Evolutionary conservation across 2,329 filamentous ascomycete species (phyloP).

Genomic region (Pseudocercospora crystallina): DNA sequence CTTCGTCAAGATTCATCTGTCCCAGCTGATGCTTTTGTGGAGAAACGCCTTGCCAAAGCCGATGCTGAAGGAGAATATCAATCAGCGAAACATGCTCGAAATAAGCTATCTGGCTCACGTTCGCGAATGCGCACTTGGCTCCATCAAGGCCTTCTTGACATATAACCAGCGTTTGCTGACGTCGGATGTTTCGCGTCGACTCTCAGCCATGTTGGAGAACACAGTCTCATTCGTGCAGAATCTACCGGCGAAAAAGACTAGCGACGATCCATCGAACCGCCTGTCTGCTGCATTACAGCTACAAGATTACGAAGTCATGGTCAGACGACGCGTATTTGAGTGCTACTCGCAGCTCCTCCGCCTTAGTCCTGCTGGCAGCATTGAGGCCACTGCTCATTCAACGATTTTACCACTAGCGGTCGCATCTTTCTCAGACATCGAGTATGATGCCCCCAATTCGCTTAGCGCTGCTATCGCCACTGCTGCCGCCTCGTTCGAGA

Average conservation of each 20-base stretch:
- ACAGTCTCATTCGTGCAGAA: slow-evolving; percentile 86
- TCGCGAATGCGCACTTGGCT: slow-evolving; percentile 87
- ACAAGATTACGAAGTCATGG: slow-evolving; percentile 88
- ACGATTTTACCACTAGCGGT: slow-evolving; percentile 88
- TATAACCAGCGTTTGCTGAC: slow-evolving; percentile 91
- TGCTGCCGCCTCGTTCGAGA: slow-evolving; percentile 85
- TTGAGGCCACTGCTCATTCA: slow-evolving; percentile 83
- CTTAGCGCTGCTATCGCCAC: slow-evolving; percentile 89
- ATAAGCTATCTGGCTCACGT: slow-evolving; percentile 93
- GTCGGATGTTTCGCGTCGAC: slow-evolving; percentile 87
- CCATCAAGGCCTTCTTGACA: slow-evolving; percentile 86
- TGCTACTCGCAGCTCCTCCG: slow-evolving; percentile 92
- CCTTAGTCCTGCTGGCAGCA: slow-evolving; percentile 78
- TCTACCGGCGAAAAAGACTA: slow-evolving; percentile 77
- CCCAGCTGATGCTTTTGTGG: slow-evolving; percentile 90
- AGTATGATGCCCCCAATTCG: slow-evolving; percentile 80
- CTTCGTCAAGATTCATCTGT: slow-evolving; percentile 97
- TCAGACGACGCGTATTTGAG: slow-evolving; percentile 86
- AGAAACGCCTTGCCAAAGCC: slow-evolving; percentile 96
- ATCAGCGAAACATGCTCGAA: slow-evolving; percentile 79
- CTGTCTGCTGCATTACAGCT: slow-evolving; percentile 83
- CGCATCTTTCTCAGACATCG: slow-evolving; percentile 88
- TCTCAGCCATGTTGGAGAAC: slow-evolving; percentile 92
- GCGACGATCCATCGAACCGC: slow-evolving; percentile 81
- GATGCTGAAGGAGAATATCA: slow-evolving; percentile 85